Base-by-base conservation (phyloP, 1,139 yeast species). In the Lizanozyma gosingica region DNA sequence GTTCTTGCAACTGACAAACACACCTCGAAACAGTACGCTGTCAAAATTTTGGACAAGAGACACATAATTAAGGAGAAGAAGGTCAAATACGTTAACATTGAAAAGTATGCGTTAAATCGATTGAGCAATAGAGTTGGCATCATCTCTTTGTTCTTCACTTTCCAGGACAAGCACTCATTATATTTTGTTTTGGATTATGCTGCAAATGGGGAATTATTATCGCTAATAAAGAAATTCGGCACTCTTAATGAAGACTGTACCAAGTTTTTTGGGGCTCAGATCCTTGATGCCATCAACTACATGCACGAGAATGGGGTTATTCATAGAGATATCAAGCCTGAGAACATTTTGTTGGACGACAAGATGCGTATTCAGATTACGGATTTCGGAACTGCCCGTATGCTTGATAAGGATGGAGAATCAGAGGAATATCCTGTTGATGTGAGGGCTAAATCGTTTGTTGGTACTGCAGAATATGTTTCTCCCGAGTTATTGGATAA, bases 341-440 rank as follows among this genome's bases (percentile, higher is more conserved):
- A 92, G 54, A 92, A 92, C 55, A 81, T 83, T 34, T 65, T 92
- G 47, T 77, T 94, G 41, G 94, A 90, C 51, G 72, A 73, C 45
- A 80, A 84, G 43, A 80, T 84, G 78, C 80, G 85, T 48, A 71
- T 92, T 44, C 88, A 88, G 59, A 76, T 94, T 41, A 92, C 98
- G n/a, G 99, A 94, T 62, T 94, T 94, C 61, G 99, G 99, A 18
- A 94, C 98, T 1, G 98, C 98, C 2, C 90, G 88, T 57, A 63
- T 94, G 32, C 62, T 92, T 39, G 80, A 71, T 11, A 62, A 58
- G 18, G 71, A 72, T 37, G 69, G 72, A 65, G 17, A 63, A 43
- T 43, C 67, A 49, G 66, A 66, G 14, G 68, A 65, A 36, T 80
- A 74, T 53, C 83, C 77, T n/a, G 53, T 65, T 15, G 78, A 78